phyloP scores from a whole-genome alignment of 169 alveolate species.

The Eimeria acervulina region DNA sequence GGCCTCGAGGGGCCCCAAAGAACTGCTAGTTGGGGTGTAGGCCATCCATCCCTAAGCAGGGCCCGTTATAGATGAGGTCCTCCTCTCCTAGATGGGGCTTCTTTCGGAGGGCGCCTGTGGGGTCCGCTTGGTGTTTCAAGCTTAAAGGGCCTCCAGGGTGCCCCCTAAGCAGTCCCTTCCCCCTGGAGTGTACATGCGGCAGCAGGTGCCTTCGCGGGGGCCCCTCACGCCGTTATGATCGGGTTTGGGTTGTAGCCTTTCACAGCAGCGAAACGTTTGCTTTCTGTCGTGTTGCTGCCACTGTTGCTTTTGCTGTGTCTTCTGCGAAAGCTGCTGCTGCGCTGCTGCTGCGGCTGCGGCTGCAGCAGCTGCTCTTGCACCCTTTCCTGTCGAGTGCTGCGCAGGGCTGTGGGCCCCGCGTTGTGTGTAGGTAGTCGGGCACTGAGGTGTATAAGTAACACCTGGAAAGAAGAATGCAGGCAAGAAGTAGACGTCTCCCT shows the following conservation, averaged over 20 bases:
- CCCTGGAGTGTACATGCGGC: neutral
- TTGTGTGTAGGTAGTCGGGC: neutral
- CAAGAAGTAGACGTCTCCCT: neutral
- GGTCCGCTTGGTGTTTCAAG: neutral
- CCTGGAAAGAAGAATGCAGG: neutral
- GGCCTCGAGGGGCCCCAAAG: neutral
- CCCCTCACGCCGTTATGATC: neutral
- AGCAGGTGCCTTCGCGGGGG: conserved; percentile 13
- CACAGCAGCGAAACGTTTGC: neutral
- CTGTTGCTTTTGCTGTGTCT: neutral
- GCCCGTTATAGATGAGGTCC: neutral
- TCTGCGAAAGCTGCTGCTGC: neutral
- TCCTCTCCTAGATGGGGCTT: neutral
- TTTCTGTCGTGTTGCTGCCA: neutral
- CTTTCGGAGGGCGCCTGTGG: neutral
- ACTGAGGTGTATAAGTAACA: neutral
- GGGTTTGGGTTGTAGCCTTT: neutral
- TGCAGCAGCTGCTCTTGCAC: conserved; percentile 1
- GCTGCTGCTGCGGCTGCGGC: neutral
- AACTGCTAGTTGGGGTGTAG: neutral
- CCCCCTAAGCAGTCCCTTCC: neutral
- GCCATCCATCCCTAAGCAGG: neutral
- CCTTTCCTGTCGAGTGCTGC: neutral
- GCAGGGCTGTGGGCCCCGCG: neutral
- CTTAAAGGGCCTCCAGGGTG: neutral